Evolutionary conservation across 2,329 filamentous ascomycete genomes (phyloP), one percentile per base, ranked within the genome.

Genomic region (Pseudogymnoascus sp.): DNA sequence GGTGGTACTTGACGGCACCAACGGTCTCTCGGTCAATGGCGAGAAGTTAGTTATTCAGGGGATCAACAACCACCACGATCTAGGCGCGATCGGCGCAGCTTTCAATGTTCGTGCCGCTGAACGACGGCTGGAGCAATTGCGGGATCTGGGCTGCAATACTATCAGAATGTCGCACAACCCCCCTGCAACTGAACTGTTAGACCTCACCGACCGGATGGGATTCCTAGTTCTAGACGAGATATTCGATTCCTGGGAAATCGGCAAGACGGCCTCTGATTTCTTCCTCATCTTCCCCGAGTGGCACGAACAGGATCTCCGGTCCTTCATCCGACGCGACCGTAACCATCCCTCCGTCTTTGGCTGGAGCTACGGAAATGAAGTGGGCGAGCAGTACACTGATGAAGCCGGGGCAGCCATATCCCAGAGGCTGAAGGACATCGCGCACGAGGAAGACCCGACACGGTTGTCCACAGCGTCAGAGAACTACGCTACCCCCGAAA

Each of bases 321-420:
- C 76, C 0, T 79, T 83, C 62, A 66, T 83, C 14, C 76, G 80
- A 3, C 77, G 81, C 5, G 81, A 83, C 68, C 74, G 81, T 21
- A 83, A 83, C 67, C 81, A 83, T 67, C 76, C 81, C 2, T 82
- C 81, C 0, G 72, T 83, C 19, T 72, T 81, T 23, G 73, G 74
- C 0, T 83, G 81, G 81, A 80, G 78, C 63, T 75, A 79, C 59
- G 81, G 81, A 2, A 84, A 84, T 67, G 81, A 83, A 69, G 74
- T 83, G 0, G 68, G 73, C 0, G 81, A 83, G 68, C 80, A 83
- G 69, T 71, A 52, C n/a, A 52, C 69, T 3, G 70, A 72, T 35
- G 64, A 70, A 38, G 65, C 71, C 0, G 74, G 75, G 5, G 72
- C 71, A 2, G 66, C 68, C 0, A 68, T 74, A 0, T 75, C 73